Percentiles rank a stretch among this genome's conserved stretches.
phyloP scores from a whole-genome alignment of 441 rosid species.

The Gossypium gossypioides region DNA sequence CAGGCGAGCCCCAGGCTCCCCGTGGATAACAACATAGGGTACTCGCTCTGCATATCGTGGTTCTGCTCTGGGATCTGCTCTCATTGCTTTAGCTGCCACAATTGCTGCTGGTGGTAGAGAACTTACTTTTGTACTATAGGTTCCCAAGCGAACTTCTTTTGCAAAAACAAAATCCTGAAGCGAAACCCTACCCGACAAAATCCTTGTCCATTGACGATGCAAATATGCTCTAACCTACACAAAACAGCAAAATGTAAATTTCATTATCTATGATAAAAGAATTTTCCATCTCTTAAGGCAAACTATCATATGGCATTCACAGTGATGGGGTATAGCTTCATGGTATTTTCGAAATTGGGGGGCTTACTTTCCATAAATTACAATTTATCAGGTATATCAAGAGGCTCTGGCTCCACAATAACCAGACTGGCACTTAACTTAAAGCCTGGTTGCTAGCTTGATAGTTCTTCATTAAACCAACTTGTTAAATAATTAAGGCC shows the following conservation, averaged over 20 bases:
- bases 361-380: not conserved
- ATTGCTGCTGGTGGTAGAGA: conserved; percentile 89
- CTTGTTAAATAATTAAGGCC: not conserved
- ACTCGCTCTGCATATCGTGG: conserved; percentile 87
- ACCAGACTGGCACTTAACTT: not conserved
- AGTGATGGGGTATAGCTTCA: not conserved
- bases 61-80: conserved; percentile 74
- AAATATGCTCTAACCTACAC: conserved; percentile 66
- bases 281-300: not conserved
- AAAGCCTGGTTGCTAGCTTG: conserved; percentile 1
- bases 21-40: conserved; percentile 85
- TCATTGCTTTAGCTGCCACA: conserved; percentile 82
- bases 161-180: conserved; percentile 92
- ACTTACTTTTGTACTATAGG: conserved; percentile 55
- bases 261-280: conserved; percentile 5
- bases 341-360: not conserved
- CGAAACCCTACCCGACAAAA: conserved; percentile 77
- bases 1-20: conserved; percentile 86
- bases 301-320: not conserved
- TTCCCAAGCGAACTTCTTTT: conserved; percentile 91
- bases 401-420: not conserved
- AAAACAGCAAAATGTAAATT: conserved; percentile 3
- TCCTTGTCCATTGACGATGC: conserved; percentile 79
- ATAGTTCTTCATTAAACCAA: not conserved
- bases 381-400: not conserved